Percentiles rank a stretch among this genome's conserved stretches.
phyloP scores from a whole-genome alignment of 345 rosid genomes.

The Turnera subulata region DNA sequence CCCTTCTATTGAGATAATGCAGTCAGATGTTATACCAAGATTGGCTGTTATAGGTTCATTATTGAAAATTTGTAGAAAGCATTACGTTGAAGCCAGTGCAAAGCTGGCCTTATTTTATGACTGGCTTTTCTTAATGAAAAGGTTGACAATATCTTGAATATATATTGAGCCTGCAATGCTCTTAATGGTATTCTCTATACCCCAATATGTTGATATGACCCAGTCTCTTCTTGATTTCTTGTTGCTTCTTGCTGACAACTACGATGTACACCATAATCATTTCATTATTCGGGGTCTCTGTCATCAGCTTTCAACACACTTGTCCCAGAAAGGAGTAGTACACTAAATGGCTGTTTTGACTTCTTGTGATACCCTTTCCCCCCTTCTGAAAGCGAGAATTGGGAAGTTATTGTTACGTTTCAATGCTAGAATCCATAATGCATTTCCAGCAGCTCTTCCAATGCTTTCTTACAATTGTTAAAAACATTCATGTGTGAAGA shows the following conservation, averaged over 20 bases:
- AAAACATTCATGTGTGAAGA: constrained; percentile 15
- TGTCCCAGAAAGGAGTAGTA: constrained; percentile 60
- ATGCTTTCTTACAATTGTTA: constrained; percentile 44
- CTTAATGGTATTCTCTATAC: constrained; percentile 70
- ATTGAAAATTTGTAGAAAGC: constrained; percentile 47
- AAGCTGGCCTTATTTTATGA: constrained; percentile 78
- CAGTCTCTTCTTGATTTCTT: constrained; percentile 68
- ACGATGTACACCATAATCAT: constrained; percentile 42
- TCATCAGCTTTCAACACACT: constrained; percentile 49
- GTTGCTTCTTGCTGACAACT: constrained; percentile 63
- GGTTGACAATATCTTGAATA: constrained; percentile 64
- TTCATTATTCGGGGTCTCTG: constrained; percentile 46
- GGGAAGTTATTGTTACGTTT: constrained; percentile 30
- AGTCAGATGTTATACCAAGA: constrained; percentile 64
- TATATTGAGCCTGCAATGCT: constrained; percentile 89
- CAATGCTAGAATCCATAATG: constrained; percentile 25
- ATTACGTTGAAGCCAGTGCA: constrained; percentile 42
- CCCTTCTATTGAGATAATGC: constrained; percentile 55
- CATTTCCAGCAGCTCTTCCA: constrained; percentile 18
- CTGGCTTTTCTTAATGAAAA: constrained; percentile 80
- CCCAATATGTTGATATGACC: constrained; percentile 55
- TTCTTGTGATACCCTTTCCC: constrained; percentile 37
- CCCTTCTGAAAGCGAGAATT: constrained; percentile 50
- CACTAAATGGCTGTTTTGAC: constrained; percentile 44
- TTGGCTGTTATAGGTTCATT: constrained; percentile 90